Base-by-base conservation (phyloP, 345 rosid genomes). In the Microcos paniculata region DNA sequence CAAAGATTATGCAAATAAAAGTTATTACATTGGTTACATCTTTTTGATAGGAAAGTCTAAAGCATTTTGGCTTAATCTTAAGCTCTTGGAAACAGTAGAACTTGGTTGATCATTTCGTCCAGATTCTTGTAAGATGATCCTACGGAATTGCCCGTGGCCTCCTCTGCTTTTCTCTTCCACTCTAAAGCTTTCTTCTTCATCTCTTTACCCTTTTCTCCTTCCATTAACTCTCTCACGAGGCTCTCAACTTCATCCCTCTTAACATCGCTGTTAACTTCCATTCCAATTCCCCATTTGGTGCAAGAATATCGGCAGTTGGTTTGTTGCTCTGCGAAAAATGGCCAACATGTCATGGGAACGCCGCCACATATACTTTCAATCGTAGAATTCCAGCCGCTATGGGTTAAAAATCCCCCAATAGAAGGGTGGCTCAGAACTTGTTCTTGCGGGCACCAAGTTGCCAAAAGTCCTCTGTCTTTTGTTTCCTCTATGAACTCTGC, bases 301-400 rank as follows among this genome's bases (percentile, higher is more conserved):
- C 89, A 78, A 40, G 74, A 61, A 59, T 35, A 90, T 72, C 88
- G 52, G 51, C 92, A 87, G 58, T 90, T 90, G 0, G 82, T 88
- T 38, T 78, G 92, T 26, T 90, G 94, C 62, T 90, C 94, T 0
- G 92, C 89, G 19, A 90, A 90, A 75, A 90, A 88, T 1, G 94
- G 90, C 90, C 92, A 90, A 55, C 90, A 87, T 15, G 80, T 51
- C 91, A 88, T 78, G 0, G 94, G 90, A 73, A 88, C 85, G 6
- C 92, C 91, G 0, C 75, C 12, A 0, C 72, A 62, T 1, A 90
- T 73, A 30, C 92, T 87, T 77, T 90, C 94, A 2, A 87, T 5
- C 4, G 80, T 87, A 2, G 94, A 90, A 69, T 90, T 90, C 94
- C 94, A 90, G 2, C 94, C 92, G 11, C 79, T 74, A 18, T 90